Evolutionary conservation across 163 green algal genomes (phyloP), one percentile per base, ranked within the genome.

Genomic region (Scenedesmus sp.): DNA sequence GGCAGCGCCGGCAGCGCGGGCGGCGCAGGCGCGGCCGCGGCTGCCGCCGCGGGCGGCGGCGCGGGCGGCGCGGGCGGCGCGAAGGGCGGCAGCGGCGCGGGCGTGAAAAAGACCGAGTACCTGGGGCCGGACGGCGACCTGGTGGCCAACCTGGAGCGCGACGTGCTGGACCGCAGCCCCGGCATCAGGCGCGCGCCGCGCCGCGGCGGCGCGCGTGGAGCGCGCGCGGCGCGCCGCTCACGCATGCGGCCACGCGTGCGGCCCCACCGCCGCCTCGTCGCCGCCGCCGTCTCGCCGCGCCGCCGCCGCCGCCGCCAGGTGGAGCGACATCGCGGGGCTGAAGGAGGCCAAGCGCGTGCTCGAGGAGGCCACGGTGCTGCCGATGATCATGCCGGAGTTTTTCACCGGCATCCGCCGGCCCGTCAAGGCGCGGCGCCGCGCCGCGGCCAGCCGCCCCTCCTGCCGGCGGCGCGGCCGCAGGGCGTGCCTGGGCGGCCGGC

Each of bases 311-410:
- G 33, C 34, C 60, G 47, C 94, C 76, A 88, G 78, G 26, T 96
- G 89, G 93, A 81, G 78, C 3, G 92, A 98, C 89, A 97, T 98
- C 47, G 93, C 93, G 36, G 93, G 93, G 0, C 85, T 95, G 22
- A 33, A 82, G n/a, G 93, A 96, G 50, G 95, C 95, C 63, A 98
- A 98, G 88, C 85, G 89, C 28, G 88, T 98, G 74, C 86, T 98
- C 57, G 89, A 97, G 71, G 95, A 98, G 85, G 92, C 95, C 9
- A 92, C 96, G 50, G 90, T 97, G 65, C 82, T 98, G 70, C 93
- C 95, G 7, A 86, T 98, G 48, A 85, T 93, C 63, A 96, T 97
- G 88, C 93, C 92, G 29, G 91, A 97, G 53, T 95, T 95, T 75
- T 98, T 98, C 87, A 91, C 91, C 31, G 92, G 93, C 63, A 97